Evolutionary conservation across 495 filamentous ascomycete species (phyloP).

Genomic region (Amphirosellinia nigrospora): DNA sequence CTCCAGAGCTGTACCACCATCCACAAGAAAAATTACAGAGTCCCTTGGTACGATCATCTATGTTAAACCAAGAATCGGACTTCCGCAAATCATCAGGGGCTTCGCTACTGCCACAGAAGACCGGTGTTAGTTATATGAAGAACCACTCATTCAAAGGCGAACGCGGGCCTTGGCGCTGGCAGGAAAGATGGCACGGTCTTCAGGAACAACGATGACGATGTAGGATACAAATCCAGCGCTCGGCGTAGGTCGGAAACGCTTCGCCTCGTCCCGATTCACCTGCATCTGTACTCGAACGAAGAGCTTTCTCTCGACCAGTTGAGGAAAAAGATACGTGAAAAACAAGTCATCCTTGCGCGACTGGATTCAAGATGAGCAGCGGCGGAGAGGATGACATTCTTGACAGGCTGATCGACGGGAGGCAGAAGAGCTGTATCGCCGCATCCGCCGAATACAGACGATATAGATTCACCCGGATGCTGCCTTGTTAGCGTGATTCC

Average conservation of each 20-base stretch:
- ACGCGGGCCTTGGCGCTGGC: constrained; percentile 47
- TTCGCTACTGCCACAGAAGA: constrained; percentile 88
- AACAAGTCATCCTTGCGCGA: constrained; percentile 92
- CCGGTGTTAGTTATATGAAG: constrained; percentile 97
- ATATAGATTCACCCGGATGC: constrained; percentile 94
- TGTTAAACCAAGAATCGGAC: constrained; percentile 90
- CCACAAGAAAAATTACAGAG: constrained; percentile 90
- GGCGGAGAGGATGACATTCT: constrained; percentile 86
- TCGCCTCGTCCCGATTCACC: constrained; percentile 80
- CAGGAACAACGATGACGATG: constrained; percentile 90
- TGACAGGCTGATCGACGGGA: constrained; percentile 89
- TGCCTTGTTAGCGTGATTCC: constrained; percentile 73
- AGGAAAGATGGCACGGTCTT: constrained; percentile 97
- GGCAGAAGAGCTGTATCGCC: constrained; percentile 90
- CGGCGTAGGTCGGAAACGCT: constrained; percentile 78
- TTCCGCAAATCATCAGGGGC: constrained; percentile 81
- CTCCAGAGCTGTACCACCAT: constrained; percentile 91
- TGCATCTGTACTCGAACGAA: constrained; percentile 70
- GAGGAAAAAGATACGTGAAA: constrained; percentile 91
- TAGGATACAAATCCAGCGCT: constrained; percentile 93
- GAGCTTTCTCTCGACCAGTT: constrained; percentile 87
- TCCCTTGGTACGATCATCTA: constrained; percentile 90
- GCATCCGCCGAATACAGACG: constrained; percentile 92
- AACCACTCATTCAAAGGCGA: constrained; percentile 84
- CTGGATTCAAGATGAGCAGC: constrained; percentile 97